These are phyloP conservation scores for Syzygium jambos DNA, from an alignment of 345 rosid species.

Conservation along the genomic window DNA sequence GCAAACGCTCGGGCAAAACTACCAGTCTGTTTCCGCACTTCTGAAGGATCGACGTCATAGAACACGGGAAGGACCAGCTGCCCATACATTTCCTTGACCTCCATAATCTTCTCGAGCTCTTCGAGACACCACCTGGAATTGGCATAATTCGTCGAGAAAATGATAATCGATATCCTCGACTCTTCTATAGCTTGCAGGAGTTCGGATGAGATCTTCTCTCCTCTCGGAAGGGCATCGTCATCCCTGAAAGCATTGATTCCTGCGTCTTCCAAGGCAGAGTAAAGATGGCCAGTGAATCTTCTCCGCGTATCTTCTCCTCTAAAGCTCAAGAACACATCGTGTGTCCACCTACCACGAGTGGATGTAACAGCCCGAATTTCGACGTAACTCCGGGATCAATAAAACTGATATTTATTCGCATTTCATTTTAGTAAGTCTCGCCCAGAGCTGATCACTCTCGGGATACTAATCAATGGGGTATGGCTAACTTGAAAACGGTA, in stretches of 20 bases:
- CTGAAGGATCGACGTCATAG: not conserved
- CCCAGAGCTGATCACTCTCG: too few species aligned
- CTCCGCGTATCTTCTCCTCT: not conserved
- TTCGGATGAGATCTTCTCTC: not conserved
- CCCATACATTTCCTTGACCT: not conserved
- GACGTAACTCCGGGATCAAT: too few species aligned
- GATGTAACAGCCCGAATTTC: too few species aligned
- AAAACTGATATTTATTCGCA: too few species aligned
- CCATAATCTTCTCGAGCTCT: not conserved
- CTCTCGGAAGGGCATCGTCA: not conserved
- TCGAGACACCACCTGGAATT: not conserved
- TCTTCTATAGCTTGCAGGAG: not conserved
- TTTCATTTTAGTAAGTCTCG: too few species aligned
- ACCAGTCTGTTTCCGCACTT: not conserved
- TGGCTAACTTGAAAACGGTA: too few species aligned
- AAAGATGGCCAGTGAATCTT: slow-evolving; percentile 1
- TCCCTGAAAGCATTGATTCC: not conserved
- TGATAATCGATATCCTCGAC: not conserved
- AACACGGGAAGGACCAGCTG: slow-evolving; percentile 3
- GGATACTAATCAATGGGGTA: too few species aligned
- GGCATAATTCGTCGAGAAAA: slow-evolving; percentile 1
- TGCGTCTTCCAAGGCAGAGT: not conserved
- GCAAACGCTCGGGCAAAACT: not conserved
- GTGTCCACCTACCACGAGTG: not conserved
- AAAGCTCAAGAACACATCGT: not conserved